Base-by-base conservation (phyloP, 148 eudicot genomes). In the Rhododendron simsii region DNA sequence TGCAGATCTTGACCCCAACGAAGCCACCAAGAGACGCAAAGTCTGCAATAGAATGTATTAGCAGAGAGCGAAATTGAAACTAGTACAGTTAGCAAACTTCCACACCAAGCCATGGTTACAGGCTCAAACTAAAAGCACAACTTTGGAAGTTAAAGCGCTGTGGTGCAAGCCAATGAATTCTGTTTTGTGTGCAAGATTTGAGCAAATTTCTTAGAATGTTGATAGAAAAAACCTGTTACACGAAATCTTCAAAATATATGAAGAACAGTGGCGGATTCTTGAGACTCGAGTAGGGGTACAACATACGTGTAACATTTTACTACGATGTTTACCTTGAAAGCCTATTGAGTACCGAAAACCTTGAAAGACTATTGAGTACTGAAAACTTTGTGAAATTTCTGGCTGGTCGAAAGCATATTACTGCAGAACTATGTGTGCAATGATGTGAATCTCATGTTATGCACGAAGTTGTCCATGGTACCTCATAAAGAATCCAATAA, bases 11-110 rank as follows among this genome's bases (percentile, higher is more conserved):
- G 85, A 84, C 37, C 50, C 63, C 65, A 84, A 33, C 33, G 65
- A 50, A 73, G 65, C 85, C 47, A 30, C 48, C 61, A 84, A 48
- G 39, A 84, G 80, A 50, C 80, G 65, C 79, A 48, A 30, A 73
- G 65, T 7, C 85, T 84, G 80, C 80, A 71, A 84, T 8, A 57
- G 59, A 84, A 73, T 20, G 44, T 30, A 50, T 84, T 2, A 45
- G 44, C 80, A 84, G 21, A 2, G 21, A 73, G 61, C 33, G 8
- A 16, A 30, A 47, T 7, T 69, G 37, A 30, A 83, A 44, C 5
- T 83, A 63, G 12, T 41, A n/a, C 35, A 41, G 74, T 63, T 2
- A 44, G 26, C 14, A 57, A 21, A 55, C 21, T 33, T 26, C 67
- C 21, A 61, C 26, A 23, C 67, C 67, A 61, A 61, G 67, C 67